Evolutionary conservation across 2,329 filamentous ascomycete species (phyloP).

Genomic region (Pyrenochaeta sp.): DNA sequence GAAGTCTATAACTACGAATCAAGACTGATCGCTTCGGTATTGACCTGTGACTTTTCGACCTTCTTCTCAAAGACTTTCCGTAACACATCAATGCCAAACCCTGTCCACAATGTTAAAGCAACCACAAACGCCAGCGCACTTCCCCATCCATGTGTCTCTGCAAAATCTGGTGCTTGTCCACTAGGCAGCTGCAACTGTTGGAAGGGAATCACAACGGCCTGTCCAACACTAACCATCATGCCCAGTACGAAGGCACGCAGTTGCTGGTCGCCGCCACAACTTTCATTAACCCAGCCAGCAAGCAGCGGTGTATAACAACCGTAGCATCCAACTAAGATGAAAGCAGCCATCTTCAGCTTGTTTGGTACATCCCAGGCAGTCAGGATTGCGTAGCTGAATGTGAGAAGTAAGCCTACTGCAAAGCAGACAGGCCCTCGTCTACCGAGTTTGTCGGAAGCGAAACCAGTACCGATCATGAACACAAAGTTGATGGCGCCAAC

Average conservation of each 20-base stretch:
- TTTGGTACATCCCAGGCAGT: conserved; percentile 52
- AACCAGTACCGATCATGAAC: conserved; percentile 38
- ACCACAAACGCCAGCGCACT: conserved; percentile 18
- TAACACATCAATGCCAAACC: conserved; percentile 6
- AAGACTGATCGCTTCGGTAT: too few relatives aligned
- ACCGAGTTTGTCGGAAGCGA: too few relatives aligned
- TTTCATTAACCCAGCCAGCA: too few relatives aligned
- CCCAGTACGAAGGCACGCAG: too few relatives aligned
- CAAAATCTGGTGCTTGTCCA: conserved; percentile 11
- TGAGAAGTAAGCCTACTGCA: conserved; percentile 34
- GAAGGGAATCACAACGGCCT: conserved; percentile 9
- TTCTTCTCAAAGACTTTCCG: background rate
- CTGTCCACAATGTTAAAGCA: conserved; percentile 15
- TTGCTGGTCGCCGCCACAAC: too few relatives aligned
- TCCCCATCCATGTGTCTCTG: conserved; percentile 10
- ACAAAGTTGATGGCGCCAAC: conserved; percentile 54
- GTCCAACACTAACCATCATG: too few relatives aligned
- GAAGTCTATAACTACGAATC: too few relatives aligned
- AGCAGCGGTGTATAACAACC: too few relatives aligned
- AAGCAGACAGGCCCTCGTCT: background rate
- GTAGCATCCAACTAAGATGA: conserved; percentile 47
- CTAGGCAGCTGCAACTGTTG: conserved; percentile 19
- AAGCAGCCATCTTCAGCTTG: conserved; percentile 50
- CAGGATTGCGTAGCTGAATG: conserved; percentile 50
- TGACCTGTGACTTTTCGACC: background rate